These are phyloP conservation scores for Kuraishia borneana DNA, from an alignment of 805 yeast genomes.

Conservation along the genomic window DNA sequence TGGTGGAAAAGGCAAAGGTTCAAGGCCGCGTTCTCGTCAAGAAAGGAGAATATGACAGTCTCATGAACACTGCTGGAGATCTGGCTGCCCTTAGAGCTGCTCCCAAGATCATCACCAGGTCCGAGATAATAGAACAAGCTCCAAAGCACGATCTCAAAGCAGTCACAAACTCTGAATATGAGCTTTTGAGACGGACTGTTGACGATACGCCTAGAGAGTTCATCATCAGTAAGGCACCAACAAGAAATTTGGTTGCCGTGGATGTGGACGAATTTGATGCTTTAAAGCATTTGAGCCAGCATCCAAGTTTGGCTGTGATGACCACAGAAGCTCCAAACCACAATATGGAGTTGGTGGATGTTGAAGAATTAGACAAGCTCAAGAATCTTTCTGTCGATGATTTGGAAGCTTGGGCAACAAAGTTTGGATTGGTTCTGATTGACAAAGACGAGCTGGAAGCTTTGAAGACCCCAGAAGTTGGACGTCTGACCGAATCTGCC, in stretches of 20 bases:
- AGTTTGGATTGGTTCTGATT: background rate
- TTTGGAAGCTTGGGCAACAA: background rate
- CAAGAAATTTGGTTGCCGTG: background rate
- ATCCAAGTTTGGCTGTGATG: background rate
- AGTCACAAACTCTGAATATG: background rate
- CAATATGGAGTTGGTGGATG: background rate
- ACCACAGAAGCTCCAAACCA: background rate
- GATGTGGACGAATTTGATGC: background rate
- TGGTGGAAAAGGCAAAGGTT: constrained; percentile 14
- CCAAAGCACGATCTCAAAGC: background rate
- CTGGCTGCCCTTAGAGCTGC: background rate
- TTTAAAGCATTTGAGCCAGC: background rate
- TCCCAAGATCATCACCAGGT: background rate
- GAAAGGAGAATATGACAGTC: background rate
- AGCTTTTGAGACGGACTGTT: background rate
- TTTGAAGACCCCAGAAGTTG: constrained; percentile 9
- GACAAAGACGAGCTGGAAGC: background rate
- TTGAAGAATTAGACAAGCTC: background rate
- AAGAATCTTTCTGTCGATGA: background rate
- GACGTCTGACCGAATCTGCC: constrained; percentile 11
- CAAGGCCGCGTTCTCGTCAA: background rate
- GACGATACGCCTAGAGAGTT: background rate
- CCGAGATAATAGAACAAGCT: background rate
- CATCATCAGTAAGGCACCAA: background rate
- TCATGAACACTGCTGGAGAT: constrained; percentile 1